phyloP scores from a whole-genome alignment of 2,329 filamentous ascomycete species.

The Epichloe uncinata region DNA sequence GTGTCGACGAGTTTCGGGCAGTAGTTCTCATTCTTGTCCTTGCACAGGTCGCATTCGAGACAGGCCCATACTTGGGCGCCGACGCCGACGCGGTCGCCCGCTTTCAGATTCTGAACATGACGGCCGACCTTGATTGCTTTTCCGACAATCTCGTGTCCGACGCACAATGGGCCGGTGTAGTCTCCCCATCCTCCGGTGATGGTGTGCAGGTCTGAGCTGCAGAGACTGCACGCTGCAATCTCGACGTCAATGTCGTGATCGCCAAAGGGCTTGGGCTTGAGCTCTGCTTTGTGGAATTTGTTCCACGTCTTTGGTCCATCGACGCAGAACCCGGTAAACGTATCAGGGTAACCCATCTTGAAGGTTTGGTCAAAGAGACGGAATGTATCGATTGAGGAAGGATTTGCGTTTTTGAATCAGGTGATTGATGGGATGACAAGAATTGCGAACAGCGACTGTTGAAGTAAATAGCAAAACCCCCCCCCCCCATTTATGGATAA shows the following conservation, averaged over 20 bases:
- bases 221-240: constrained; percentile 55
- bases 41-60: constrained; percentile 34
- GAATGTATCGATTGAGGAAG: too few relatives aligned
- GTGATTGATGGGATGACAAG: too few relatives aligned
- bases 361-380: background rate
- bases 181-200: constrained; percentile 43
- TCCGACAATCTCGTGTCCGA: constrained; percentile 47
- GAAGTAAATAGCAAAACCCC: too few relatives aligned
- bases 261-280: constrained; percentile 25
- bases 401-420: too few relatives aligned
- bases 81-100: constrained; percentile 52
- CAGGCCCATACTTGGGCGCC: constrained; percentile 49
- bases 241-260: constrained; percentile 47
- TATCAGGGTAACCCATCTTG: constrained; percentile 30
- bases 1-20: constrained; percentile 38
- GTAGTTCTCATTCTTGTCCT: constrained; percentile 36
- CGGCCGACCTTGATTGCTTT: constrained; percentile 35
- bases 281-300: constrained; percentile 23
- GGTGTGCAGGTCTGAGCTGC: constrained; percentile 48
- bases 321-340: constrained; percentile 29
- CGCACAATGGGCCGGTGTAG: constrained; percentile 32
- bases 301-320: constrained; percentile 29
- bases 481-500: too few relatives aligned
- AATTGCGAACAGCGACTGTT: too few relatives aligned
- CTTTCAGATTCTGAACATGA: constrained; percentile 32